Conservation (phyloP, 176 grass and related monocot species). For the Oryza longistaminata region DNA sequence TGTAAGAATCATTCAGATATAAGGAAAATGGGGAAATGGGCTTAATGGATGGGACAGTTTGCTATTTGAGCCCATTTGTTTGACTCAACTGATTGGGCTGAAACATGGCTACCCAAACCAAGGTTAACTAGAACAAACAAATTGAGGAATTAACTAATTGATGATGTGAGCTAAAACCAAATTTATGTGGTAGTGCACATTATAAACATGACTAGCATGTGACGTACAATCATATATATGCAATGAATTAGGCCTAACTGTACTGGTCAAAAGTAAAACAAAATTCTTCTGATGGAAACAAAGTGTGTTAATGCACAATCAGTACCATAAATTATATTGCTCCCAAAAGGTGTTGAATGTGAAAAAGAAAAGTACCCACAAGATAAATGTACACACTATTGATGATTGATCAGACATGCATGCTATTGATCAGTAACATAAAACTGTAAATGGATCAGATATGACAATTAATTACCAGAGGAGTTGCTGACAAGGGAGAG, state of each 20-base stretch:
- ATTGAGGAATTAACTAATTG: neutral
- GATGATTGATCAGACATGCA: neutral
- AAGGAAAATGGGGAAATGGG: too few species aligned
- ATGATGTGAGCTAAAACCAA: neutral
- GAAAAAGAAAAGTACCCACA: too few species aligned
- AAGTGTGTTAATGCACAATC: neutral
- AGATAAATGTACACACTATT: too few species aligned
- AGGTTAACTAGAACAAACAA: too few species aligned
- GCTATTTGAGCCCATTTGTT: neutral
- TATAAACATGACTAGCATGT: neutral
- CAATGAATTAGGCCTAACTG: neutral
- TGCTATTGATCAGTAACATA: neutral
- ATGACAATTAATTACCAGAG: conserved; percentile 24
- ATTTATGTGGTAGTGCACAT: too few species aligned
- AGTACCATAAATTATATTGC: too few species aligned
- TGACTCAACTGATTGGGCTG: neutral
- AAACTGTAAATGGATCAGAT: neutral
- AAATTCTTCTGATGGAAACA: neutral
- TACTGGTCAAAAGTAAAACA: neutral
- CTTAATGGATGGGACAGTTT: neutral
- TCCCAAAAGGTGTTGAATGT: too few species aligned
- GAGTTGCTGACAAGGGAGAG: conserved; percentile 36
- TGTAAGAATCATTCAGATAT: too few species aligned
- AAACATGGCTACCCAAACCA: neutral
- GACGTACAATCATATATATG: too few species aligned